Evolutionary conservation across 768 basidiomycete species (phyloP).

Genomic region (Boletus sp.): DNA sequence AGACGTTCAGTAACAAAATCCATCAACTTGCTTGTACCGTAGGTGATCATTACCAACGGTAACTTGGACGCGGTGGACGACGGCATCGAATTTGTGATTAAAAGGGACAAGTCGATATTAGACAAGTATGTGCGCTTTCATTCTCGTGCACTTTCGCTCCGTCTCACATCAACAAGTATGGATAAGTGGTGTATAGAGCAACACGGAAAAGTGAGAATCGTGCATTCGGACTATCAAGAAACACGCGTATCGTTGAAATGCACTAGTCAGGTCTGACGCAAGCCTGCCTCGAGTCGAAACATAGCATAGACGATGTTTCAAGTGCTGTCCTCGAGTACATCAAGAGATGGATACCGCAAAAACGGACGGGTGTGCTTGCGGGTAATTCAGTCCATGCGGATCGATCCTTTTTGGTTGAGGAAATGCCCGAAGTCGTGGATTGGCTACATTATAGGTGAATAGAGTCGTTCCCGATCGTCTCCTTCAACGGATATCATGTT

Average conservation of each 20-base stretch:
- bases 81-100: slow-evolving; percentile 75
- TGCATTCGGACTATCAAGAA: not conserved
- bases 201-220: slow-evolving; percentile 61
- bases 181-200: slow-evolving; percentile 83
- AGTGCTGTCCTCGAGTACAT: slow-evolving; percentile 70
- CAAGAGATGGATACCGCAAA: slow-evolving; percentile 77
- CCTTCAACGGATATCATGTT: not conserved
- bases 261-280: slow-evolving; percentile 76
- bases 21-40: not conserved
- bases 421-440: slow-evolving; percentile 80
- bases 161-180: slow-evolving; percentile 54
- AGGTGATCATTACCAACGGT: slow-evolving; percentile 89
- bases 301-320: slow-evolving; percentile 59
- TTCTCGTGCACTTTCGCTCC: not conserved
- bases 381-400: slow-evolving; percentile 89
- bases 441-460: slow-evolving; percentile 78
- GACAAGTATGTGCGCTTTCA: slow-evolving; percentile 53
- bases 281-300: slow-evolving; percentile 71
- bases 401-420: slow-evolving; percentile 62
- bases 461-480: not conserved
- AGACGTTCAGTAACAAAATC: too few species aligned
- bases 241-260: not conserved
- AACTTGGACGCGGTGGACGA: slow-evolving; percentile 77
- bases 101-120: slow-evolving; percentile 63
- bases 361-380: slow-evolving; percentile 66